Evolutionary conservation across 164 flowering plant genomes (phyloP).

Genomic region (Chimonanthus salicifolius): DNA sequence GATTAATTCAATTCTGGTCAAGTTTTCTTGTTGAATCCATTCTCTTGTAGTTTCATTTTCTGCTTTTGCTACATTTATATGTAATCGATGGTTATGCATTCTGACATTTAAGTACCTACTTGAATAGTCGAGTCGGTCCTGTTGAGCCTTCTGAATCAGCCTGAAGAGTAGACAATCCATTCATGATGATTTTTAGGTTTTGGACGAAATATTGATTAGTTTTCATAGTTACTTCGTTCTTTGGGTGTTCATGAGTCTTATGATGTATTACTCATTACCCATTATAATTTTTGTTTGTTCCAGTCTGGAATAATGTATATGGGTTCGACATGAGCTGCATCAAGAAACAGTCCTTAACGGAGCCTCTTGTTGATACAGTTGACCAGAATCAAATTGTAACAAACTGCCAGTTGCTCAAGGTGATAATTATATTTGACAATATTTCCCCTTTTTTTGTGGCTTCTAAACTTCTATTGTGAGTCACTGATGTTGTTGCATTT

Average conservation of each 20-base stretch:
- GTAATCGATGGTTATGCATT: background rate
- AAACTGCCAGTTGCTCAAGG: conserved; percentile 84
- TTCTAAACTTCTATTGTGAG: background rate
- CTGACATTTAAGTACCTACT: no score
- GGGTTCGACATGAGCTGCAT: conserved; percentile 99
- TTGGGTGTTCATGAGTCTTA: background rate
- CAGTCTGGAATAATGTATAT: conserved; percentile 95
- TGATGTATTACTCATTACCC: background rate
- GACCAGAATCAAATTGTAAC: conserved; percentile 94
- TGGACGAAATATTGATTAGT: background rate
- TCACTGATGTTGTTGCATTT: background rate
- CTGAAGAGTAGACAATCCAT: background rate
- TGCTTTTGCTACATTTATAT: background rate
- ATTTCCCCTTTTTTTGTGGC: background rate
- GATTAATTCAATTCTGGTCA: background rate
- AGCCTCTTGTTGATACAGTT: conserved; percentile 96
- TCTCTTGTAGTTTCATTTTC: background rate
- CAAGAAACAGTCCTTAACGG: conserved; percentile 85
- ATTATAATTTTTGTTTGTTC: conserved; percentile 3
- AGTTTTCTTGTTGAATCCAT: background rate
- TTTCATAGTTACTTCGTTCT: background rate
- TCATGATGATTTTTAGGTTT: background rate
- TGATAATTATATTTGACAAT: conserved; percentile 8
- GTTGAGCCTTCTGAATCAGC: background rate
- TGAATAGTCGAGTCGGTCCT: background rate